Conservation (phyloP, 306 rosid species). For the Medicago truncatula region MtrunA17r5.0-ANR NC_053046.1:36371501-36372000, state of each 20-base stretch:
- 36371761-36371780: background rate
- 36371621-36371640: no score
- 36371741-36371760: background rate
- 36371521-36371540: no score
- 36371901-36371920: slow-evolving; percentile 53
- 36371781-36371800: slow-evolving; percentile 4
- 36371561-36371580: no score
- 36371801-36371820: slow-evolving; percentile 6
- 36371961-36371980: slow-evolving; percentile 38
- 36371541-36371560: no score
- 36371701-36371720: slow-evolving; percentile 14
- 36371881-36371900: slow-evolving; percentile 54
- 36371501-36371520: no score
- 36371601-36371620: no score
- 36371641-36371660: no score
- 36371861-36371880: slow-evolving; percentile 58
- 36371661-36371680: background rate
- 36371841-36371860: slow-evolving; percentile 49
- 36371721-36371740: background rate
- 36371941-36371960: slow-evolving; percentile 63
- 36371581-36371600: no score
- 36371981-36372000: slow-evolving; percentile 40
- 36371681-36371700: background rate
- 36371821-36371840: background rate
- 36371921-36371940: slow-evolving; percentile 51